Evolutionary conservation across 2,329 filamentous ascomycete species (phyloP).

Genomic region (Colletotrichum chlorophyti): DNA sequence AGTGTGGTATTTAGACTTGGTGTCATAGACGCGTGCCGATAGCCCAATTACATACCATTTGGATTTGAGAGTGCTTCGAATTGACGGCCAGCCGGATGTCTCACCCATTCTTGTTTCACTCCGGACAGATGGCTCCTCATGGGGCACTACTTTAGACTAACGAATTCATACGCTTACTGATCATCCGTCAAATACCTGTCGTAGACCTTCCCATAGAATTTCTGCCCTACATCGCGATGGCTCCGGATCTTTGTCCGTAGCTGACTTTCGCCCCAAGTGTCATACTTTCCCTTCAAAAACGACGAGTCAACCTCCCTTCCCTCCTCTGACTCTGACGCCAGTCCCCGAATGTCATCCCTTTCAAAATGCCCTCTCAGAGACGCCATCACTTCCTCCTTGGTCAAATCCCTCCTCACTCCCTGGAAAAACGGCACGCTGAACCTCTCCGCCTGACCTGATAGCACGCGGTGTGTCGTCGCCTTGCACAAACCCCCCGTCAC

Average conservation of each 20-base stretch:
- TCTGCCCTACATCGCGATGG: slow-evolving; percentile 54
- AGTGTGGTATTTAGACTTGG: background rate
- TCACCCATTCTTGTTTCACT: too few relatives aligned
- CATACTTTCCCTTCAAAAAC: slow-evolving; percentile 55
- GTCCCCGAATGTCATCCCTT: background rate
- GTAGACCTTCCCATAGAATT: slow-evolving; percentile 55
- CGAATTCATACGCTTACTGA: slow-evolving; percentile 8
- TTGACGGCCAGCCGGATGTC: too few relatives aligned
- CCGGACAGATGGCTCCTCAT: too few relatives aligned
- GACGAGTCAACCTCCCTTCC: slow-evolving; percentile 52
- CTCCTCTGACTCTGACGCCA: slow-evolving; percentile 41
- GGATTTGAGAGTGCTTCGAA: too few relatives aligned
- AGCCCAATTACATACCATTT: background rate
- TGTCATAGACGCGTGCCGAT: background rate
- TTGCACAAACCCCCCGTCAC: slow-evolving; percentile 60
- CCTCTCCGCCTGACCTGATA: slow-evolving; percentile 41
- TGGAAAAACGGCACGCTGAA: slow-evolving; percentile 56
- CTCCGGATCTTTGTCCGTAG: slow-evolving; percentile 60
- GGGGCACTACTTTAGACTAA: too few relatives aligned
- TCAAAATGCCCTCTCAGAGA: slow-evolving; percentile 46
- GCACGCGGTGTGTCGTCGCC: slow-evolving; percentile 57
- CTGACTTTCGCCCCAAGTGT: slow-evolving; percentile 63
- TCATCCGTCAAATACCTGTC: slow-evolving; percentile 53
- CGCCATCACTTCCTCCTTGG: slow-evolving; percentile 48
- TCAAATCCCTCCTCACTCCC: slow-evolving; percentile 54